Conservation (phyloP, 1,284 basidiomycete genomes). For the Ustilago shanxiensis region DNA sequence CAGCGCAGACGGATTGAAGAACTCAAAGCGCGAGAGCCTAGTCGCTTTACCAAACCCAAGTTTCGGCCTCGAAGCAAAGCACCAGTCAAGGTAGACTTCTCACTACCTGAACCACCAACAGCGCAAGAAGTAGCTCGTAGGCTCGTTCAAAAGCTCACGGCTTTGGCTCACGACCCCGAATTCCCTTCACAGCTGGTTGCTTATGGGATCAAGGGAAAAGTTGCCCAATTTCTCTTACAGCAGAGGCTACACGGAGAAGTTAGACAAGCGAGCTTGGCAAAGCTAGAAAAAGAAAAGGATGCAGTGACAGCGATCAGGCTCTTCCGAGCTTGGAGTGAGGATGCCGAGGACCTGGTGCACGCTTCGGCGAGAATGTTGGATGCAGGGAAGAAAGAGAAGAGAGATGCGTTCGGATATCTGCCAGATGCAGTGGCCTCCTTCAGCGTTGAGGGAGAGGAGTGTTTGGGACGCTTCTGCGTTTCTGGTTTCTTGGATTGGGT, state of each 20-base stretch:
- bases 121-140: slow-evolving; percentile 31
- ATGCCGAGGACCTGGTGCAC: slow-evolving; percentile 20
- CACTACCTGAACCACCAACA: slow-evolving; percentile 23
- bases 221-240: slow-evolving; percentile 19
- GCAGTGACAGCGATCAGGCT: slow-evolving; percentile 17
- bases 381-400: slow-evolving; percentile 3
- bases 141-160: slow-evolving; percentile 21
- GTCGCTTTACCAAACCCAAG: slow-evolving; percentile 9
- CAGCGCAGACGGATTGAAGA: background rate
- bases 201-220: slow-evolving; percentile 40
- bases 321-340: slow-evolving; percentile 23
- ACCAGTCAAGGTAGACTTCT: slow-evolving; percentile 24
- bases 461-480: slow-evolving; percentile 32
- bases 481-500: slow-evolving; percentile 51
- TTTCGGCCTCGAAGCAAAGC: slow-evolving; percentile 6
- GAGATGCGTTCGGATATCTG: slow-evolving; percentile 11
- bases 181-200: slow-evolving; percentile 28
- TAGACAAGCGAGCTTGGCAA: background rate
- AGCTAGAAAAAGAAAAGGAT: background rate
- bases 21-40: slow-evolving; percentile 6
- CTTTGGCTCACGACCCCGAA: slow-evolving; percentile 19
- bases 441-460: slow-evolving; percentile 35
- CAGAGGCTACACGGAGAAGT: background rate
- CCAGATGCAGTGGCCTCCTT: slow-evolving; percentile 25
- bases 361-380: slow-evolving; percentile 21